Conservation (phyloP, 2,329 filamentous ascomycete species). For the Hymenoscyphus fraxineus region DNA sequence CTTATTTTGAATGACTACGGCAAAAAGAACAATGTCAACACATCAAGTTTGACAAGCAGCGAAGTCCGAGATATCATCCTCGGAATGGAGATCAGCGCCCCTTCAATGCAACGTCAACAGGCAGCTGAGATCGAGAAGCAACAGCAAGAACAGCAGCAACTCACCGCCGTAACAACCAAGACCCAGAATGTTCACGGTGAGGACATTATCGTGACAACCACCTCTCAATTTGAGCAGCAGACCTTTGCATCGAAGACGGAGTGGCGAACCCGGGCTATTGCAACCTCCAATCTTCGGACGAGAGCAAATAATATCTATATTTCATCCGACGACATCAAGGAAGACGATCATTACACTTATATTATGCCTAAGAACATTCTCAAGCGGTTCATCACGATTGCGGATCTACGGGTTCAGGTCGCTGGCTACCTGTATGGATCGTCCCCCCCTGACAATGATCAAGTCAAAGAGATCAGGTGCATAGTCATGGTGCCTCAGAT, state of each 20-base stretch:
- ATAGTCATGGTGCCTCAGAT: conserved; percentile 98
- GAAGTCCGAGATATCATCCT: conserved; percentile 98
- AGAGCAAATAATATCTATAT: conserved; percentile 98
- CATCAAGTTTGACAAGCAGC: conserved; percentile 90
- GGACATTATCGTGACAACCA: conserved; percentile 97
- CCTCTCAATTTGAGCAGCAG: conserved; percentile 95
- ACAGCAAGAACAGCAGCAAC: conserved; percentile 91
- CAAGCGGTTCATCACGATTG: conserved; percentile 96
- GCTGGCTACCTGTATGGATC: conserved; percentile 92
- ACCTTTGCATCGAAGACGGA: conserved; percentile 98
- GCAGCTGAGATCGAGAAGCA: conserved; percentile 99
- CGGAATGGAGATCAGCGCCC: conserved; percentile 98
- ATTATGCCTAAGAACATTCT: conserved; percentile 99
- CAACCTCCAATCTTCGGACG: conserved; percentile 90
- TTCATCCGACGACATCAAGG: conserved; percentile 86
- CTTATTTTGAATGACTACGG: conserved; percentile 97
- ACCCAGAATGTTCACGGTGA: conserved; percentile 96
- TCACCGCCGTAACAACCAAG: conserved; percentile 96
- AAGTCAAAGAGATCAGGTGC: conserved; percentile 94
- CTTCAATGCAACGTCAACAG: conserved; percentile 96
- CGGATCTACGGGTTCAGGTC: conserved; percentile 93
- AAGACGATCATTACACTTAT: conserved; percentile 86
- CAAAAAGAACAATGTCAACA: conserved; percentile 99
- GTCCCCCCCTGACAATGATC: conserved; percentile 89
- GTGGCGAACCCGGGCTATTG: conserved; percentile 95